These are phyloP conservation scores for Paramecium primaurelia DNA, from an alignment of 73 alveolate species.

Conservation along the genomic window DNA sequence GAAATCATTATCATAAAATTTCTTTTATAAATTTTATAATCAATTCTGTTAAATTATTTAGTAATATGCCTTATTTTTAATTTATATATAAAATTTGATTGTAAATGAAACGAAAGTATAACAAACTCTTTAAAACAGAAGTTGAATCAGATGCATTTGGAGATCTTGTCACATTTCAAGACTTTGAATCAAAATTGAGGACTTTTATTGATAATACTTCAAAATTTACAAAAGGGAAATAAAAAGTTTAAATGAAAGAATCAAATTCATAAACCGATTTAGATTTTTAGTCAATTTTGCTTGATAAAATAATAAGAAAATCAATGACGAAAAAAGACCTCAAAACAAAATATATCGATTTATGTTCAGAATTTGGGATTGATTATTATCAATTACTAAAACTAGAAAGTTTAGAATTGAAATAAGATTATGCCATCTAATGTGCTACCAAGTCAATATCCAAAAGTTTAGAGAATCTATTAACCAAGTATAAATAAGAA, in stretches of 20 bases:
- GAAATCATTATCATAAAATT: neutral
- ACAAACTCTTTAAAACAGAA: neutral
- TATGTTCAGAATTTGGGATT: slow-evolving; percentile 6
- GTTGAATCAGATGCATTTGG: neutral
- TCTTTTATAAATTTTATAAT: neutral
- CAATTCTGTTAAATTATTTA: neutral
- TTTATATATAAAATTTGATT: neutral
- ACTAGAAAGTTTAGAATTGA: neutral
- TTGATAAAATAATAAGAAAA: slow-evolving; percentile 1
- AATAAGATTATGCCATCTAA: neutral
- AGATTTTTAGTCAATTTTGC: neutral
- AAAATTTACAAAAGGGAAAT: neutral
- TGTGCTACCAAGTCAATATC: neutral
- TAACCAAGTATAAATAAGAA: neutral
- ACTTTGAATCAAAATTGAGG: neutral
- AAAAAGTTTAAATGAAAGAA: neutral
- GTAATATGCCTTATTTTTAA: neutral
- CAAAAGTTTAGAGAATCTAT: neutral
- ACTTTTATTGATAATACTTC: neutral
- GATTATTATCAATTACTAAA: neutral
- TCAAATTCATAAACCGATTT: neutral
- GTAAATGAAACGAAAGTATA: neutral
- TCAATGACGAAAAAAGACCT: neutral
- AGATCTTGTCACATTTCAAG: neutral
- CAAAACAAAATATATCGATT: neutral